A percentile compares a stretch with the other conserved stretches of the same genome.
These are phyloP conservation scores for Hapsidospora chrysogenum DNA, from an alignment of 495 filamentous ascomycete genomes.

Conservation along the genomic window DNA sequence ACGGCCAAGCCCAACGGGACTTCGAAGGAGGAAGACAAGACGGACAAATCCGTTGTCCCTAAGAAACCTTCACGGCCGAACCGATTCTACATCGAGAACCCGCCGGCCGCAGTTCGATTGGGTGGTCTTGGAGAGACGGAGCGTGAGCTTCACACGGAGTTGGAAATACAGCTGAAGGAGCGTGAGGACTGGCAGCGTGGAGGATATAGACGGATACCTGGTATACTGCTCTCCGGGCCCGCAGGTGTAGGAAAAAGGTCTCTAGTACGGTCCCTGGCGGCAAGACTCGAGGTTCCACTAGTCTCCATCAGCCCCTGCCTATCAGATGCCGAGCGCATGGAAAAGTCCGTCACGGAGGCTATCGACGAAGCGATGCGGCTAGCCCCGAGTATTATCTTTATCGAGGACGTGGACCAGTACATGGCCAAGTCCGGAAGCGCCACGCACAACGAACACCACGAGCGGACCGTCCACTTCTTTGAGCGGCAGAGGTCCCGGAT, in stretches of 20 bases:
- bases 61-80: neutral
- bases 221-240: constrained; percentile 3
- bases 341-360: constrained; percentile 81
- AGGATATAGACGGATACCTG: constrained; percentile 1
- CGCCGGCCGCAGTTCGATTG: neutral
- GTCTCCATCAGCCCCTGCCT: constrained; percentile 1
- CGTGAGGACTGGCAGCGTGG: neutral
- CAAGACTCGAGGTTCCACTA: neutral
- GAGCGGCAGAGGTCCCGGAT: neutral
- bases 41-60: neutral
- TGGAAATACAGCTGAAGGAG: neutral
- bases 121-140: constrained; percentile 1
- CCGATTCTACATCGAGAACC: neutral
- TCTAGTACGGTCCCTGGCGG: neutral
- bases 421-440: constrained; percentile 54
- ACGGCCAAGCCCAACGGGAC: neutral
- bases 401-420: constrained; percentile 94
- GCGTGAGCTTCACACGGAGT: neutral
- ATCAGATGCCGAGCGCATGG: constrained; percentile 13
- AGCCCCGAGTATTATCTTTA: constrained; percentile 84
- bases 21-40: neutral
- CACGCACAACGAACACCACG: constrained; percentile 1
- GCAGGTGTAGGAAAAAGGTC: constrained; percentile 2
- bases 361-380: constrained; percentile 79
- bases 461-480: neutral